Evolutionary conservation across 2,329 filamentous ascomycete species (phyloP).

Genomic region (Arthrobotrys sphaeroides): DNA sequence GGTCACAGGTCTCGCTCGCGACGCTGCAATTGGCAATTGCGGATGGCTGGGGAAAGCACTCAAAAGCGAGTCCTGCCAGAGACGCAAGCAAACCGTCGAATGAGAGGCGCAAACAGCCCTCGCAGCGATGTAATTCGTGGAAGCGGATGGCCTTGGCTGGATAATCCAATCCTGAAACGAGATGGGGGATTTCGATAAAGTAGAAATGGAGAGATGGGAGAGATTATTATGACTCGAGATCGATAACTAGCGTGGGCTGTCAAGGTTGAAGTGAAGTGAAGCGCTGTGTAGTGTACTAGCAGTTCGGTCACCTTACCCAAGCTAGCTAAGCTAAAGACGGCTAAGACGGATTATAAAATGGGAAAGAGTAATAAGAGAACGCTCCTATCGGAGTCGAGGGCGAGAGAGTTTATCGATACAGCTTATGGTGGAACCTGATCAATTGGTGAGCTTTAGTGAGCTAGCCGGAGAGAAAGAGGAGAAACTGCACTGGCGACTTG

Average conservation of each 20-base stretch:
- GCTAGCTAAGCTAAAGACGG: slow-evolving; percentile 22
- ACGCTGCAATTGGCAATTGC: slow-evolving; percentile 26
- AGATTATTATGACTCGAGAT: background rate
- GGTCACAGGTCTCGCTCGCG: slow-evolving; percentile 27
- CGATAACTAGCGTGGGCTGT: slow-evolving; percentile 5
- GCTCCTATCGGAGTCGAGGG: slow-evolving; percentile 26
- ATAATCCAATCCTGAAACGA: slow-evolving; percentile 52
- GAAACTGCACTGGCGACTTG: slow-evolving; percentile 24
- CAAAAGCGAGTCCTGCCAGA: slow-evolving; percentile 29
- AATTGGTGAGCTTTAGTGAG: slow-evolving; percentile 16
- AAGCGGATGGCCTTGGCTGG: slow-evolving; percentile 40
- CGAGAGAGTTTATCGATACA: slow-evolving; percentile 30
- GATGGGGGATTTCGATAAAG: too few relatives aligned
- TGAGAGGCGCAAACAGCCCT: slow-evolving; percentile 42
- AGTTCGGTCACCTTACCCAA: too few relatives aligned
- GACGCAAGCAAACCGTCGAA: slow-evolving; percentile 53
- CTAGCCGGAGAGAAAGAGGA: slow-evolving; percentile 8
- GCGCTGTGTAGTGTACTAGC: background rate
- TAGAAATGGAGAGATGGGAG: slow-evolving; percentile 24
- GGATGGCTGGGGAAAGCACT: slow-evolving; percentile 51
- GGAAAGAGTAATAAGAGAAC: background rate
- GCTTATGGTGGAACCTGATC: slow-evolving; percentile 26
- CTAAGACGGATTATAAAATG: background rate
- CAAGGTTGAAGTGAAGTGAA: background rate
- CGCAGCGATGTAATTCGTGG: slow-evolving; percentile 49